Percentiles rank a stretch among this genome's conserved stretches.
These are phyloP conservation scores for Neurospora intermedia DNA, from an alignment of 495 filamentous ascomycete genomes.

Conservation along the genomic window DNA sequence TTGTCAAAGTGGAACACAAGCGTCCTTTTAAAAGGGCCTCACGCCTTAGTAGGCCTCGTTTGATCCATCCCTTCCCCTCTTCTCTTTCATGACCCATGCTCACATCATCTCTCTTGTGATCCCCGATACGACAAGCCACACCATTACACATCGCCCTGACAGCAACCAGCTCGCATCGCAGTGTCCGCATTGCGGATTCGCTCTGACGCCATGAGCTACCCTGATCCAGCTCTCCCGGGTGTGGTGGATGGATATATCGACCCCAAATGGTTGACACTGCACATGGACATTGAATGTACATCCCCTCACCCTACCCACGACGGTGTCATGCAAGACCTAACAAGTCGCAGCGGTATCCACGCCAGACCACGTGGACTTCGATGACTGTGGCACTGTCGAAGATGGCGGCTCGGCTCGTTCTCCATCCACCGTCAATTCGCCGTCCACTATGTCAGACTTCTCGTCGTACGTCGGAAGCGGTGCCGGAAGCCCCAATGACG, in stretches of 20 bases:
- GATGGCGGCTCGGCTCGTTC: not conserved
- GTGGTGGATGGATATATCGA: not conserved
- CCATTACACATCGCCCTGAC: not conserved
- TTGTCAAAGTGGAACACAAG: not conserved
- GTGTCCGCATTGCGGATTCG: not conserved
- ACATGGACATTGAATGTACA: not conserved
- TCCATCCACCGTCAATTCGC: not conserved
- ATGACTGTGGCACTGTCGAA: not conserved
- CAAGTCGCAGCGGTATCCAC: not conserved
- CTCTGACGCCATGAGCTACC: not conserved
- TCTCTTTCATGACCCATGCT: not conserved
- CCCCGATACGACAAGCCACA: not conserved
- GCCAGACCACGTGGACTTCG: fast-evolving
- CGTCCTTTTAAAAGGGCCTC: not conserved
- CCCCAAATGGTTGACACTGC: not conserved
- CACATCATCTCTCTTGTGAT: not conserved
- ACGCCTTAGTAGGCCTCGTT: not conserved
- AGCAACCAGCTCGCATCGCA: not conserved
- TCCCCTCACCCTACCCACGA: not conserved
- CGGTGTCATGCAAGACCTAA: not conserved
- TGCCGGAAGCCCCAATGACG: not conserved
- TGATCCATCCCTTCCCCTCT: not conserved
- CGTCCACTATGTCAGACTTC: not conserved
- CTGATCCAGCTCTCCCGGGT: no score
- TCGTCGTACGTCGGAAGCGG: not conserved